Percentiles rank a stretch among this genome's conserved stretches.
These are phyloP conservation scores for Aspergillus sp. DNA, from an alignment of 2,329 filamentous ascomycete species.

Conservation along the genomic window DNA sequence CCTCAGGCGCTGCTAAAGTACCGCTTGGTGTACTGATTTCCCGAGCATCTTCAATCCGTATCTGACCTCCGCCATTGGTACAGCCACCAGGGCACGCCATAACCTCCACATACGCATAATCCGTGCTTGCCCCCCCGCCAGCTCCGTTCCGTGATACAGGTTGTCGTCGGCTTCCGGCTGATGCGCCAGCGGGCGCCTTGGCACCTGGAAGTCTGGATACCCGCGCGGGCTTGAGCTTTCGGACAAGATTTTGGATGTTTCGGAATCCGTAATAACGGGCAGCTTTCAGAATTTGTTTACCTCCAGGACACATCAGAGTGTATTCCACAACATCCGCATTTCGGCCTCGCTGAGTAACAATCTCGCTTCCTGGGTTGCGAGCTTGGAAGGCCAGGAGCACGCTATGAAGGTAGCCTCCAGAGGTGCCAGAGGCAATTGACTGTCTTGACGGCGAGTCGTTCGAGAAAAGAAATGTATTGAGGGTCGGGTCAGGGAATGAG, in stretches of 20 bases:
- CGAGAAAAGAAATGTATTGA: constrained; percentile 75
- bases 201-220: constrained; percentile 78
- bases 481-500: constrained; percentile 69
- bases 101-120: constrained; percentile 94
- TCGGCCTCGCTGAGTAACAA: constrained; percentile 72
- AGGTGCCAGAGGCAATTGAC: constrained; percentile 67
- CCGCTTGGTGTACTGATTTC: constrained; percentile 22
- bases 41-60: constrained; percentile 78
- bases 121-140: constrained; percentile 43
- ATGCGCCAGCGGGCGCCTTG: constrained; percentile 45
- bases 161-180: constrained; percentile 29
- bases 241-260: constrained; percentile 96
- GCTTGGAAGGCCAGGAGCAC: constrained; percentile 74
- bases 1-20: constrained; percentile 20
- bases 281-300: constrained; percentile 68
- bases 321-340: constrained; percentile 94
- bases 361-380: constrained; percentile 67
- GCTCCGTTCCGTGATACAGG: constrained; percentile 33
- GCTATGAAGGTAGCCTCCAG: constrained; percentile 85
- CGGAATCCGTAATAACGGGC: constrained; percentile 96
- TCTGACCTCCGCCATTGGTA: constrained; percentile 94
- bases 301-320: constrained; percentile 58
- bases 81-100: constrained; percentile 99
- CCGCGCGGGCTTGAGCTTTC: constrained; percentile 80
- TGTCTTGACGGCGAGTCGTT: constrained; percentile 38